These are phyloP conservation scores for Trichosporon inkin DNA, from an alignment of 1,284 basidiomycete species.

Conservation along the genomic window DNA sequence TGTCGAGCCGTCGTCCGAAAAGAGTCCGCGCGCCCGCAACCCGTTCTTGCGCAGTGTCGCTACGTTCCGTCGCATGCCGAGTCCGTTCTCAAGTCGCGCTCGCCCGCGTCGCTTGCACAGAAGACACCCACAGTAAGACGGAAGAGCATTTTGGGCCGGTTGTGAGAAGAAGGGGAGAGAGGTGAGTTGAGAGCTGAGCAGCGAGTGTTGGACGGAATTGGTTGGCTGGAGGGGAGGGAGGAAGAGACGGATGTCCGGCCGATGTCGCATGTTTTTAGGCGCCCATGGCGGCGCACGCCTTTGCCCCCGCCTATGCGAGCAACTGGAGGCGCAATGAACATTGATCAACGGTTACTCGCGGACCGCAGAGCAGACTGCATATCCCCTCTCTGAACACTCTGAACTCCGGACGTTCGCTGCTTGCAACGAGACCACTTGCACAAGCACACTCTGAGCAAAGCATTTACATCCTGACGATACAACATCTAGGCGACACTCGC, in stretches of 20 bases:
- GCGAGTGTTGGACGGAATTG: slow-evolving; percentile 9
- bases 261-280: slow-evolving; percentile 6
- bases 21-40: not conserved
- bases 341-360: not conserved
- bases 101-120: not conserved
- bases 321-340: not conserved
- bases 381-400: no score
- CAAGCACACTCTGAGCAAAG: not conserved
- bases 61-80: not conserved
- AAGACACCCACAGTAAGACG: slow-evolving; percentile 37
- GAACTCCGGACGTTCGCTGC: not conserved
- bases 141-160: slow-evolving; percentile 42
- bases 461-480: not conserved
- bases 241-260: slow-evolving; percentile 9
- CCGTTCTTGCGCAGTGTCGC: not conserved
- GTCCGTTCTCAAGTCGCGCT: slow-evolving; percentile 9
- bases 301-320: not conserved
- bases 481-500: slow-evolving; percentile 2
- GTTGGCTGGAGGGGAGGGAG: not conserved
- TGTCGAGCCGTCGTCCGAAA: slow-evolving; percentile 1
- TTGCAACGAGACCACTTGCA: not conserved
- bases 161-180: slow-evolving; percentile 8
- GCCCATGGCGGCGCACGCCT: not conserved
- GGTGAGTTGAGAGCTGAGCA: not conserved
- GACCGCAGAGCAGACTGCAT: not conserved